A percentile compares a stretch with the other conserved stretches of the same genome.
phyloP scores from a whole-genome alignment of 1,139 yeast genomes.

The Hansenula sp. region DNA sequence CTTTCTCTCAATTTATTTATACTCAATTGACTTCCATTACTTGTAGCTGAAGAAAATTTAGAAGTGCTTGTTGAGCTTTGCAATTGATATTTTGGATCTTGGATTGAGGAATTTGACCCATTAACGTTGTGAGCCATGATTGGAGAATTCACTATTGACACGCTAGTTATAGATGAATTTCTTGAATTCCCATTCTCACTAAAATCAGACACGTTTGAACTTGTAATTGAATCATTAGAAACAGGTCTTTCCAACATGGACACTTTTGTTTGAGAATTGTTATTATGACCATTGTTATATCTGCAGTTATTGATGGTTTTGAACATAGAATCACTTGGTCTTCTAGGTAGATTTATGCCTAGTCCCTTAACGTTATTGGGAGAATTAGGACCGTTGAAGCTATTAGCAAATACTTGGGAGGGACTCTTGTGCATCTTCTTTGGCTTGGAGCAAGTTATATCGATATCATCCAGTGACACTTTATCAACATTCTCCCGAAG shows the following conservation, averaged over 20 bases:
- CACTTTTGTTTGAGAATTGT: conserved; percentile 7
- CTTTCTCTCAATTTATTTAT: conserved; percentile 5
- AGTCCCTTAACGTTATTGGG: conserved; percentile 12
- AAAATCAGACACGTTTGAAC: conserved; percentile 17
- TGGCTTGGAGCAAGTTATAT: conserved; percentile 6
- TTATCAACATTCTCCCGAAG: conserved; percentile 18
- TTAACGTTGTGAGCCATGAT: conserved; percentile 4
- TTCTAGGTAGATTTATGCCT: conserved; percentile 17
- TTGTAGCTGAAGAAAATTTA: not conserved
- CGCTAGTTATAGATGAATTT: conserved; percentile 23
- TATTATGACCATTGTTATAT: not conserved
- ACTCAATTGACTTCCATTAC: conserved; percentile 5
- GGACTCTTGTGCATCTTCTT: conserved; percentile 5
- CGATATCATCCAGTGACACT: conserved; percentile 15
- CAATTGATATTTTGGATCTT: not conserved
- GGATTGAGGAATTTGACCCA: not conserved
- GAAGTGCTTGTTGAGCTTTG: not conserved
- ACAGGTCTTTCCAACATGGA: conserved; percentile 22
- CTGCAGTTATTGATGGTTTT: not conserved
- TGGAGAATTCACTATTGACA: conserved; percentile 16
- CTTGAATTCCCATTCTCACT: conserved; percentile 19
- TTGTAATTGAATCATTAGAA: conserved; percentile 23
- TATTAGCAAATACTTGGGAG: conserved; percentile 2
- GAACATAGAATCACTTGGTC: conserved; percentile 21
- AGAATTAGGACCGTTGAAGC: not conserved